Evolutionary conservation across 2,329 filamentous ascomycete species (phyloP).

Genomic region (Aspergillus glaucus): DNA sequence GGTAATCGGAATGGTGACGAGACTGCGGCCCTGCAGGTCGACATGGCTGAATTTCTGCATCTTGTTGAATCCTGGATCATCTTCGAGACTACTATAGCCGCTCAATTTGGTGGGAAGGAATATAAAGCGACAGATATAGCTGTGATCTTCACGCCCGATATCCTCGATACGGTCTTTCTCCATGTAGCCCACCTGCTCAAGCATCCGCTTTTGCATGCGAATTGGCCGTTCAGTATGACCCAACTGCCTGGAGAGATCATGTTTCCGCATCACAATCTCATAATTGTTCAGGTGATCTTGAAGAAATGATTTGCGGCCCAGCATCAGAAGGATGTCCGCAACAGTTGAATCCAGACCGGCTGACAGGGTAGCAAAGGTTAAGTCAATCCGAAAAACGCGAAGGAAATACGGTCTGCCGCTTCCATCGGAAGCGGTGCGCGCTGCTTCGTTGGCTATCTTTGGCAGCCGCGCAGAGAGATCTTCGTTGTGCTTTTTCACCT

Average conservation of each 20-base stretch:
- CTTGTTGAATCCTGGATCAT: constrained; percentile 72
- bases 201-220: constrained; percentile 80
- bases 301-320: constrained; percentile 90
- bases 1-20: constrained; percentile 90
- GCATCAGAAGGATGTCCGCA: constrained; percentile 76
- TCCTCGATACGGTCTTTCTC: constrained; percentile 84
- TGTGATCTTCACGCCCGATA: constrained; percentile 92
- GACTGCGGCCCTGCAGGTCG: constrained; percentile 80
- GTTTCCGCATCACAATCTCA: constrained; percentile 90
- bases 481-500: constrained; percentile 60
- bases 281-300: constrained; percentile 89
- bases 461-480: constrained; percentile 29
- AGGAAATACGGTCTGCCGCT: constrained; percentile 79
- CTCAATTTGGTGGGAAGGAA: constrained; percentile 86
- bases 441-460: constrained; percentile 61
- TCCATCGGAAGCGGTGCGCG: constrained; percentile 63
- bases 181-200: constrained; percentile 88
- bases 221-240: constrained; percentile 73
- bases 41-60: constrained; percentile 91
- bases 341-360: constrained; percentile 78
- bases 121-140: constrained; percentile 91
- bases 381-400: constrained; percentile 87
- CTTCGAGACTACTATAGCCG: constrained; percentile 65
- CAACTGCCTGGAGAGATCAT: constrained; percentile 79
- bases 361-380: constrained; percentile 88